Evolutionary conservation across 495 filamentous ascomycete species (phyloP).

Genomic region (Gamarada debralockiae): DNA sequence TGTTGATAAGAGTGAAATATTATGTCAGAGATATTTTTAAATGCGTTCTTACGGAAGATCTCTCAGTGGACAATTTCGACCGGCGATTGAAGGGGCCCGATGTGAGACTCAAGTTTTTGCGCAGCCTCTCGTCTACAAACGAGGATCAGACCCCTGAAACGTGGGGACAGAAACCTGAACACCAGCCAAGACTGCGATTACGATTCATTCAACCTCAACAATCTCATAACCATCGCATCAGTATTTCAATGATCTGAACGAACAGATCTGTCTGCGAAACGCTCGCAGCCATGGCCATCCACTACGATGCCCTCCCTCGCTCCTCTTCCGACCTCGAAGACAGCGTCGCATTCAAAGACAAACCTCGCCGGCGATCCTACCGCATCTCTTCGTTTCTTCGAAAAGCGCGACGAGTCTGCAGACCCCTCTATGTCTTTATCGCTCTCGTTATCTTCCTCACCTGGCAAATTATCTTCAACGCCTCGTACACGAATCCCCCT

Average conservation of each 20-base stretch:
- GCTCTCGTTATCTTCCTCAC: slow-evolving; percentile 8
- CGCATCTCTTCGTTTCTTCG: slow-evolving; percentile 4
- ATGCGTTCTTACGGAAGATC: too few species aligned
- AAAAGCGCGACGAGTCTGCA: slow-evolving; percentile 7
- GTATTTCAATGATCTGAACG: not conserved
- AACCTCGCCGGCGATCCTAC: slow-evolving; percentile 7
- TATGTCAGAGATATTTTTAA: too few species aligned
- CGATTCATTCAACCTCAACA: too few species aligned
- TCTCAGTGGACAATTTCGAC: too few species aligned
- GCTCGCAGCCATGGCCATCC: not conserved
- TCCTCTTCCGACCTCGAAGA: slow-evolving; percentile 8
- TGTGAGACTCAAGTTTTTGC: too few species aligned
- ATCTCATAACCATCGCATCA: not conserved
- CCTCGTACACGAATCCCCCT: slow-evolving; percentile 11
- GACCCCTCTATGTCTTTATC: slow-evolving; percentile 17
- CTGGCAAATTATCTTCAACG: slow-evolving; percentile 16
- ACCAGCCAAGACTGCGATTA: too few species aligned
- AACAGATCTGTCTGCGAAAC: too few species aligned
- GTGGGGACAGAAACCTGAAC: too few species aligned
- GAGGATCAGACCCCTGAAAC: too few species aligned
- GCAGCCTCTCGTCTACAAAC: too few species aligned
- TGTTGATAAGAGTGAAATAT: too few species aligned
- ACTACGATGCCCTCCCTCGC: slow-evolving; percentile 18
- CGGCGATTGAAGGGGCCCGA: too few species aligned
- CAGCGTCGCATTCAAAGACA: slow-evolving; percentile 22